Evolutionary conservation across 352 stramenopile genomes (phyloP).

Genomic region (Globisporangium recalcitrans): DNA sequence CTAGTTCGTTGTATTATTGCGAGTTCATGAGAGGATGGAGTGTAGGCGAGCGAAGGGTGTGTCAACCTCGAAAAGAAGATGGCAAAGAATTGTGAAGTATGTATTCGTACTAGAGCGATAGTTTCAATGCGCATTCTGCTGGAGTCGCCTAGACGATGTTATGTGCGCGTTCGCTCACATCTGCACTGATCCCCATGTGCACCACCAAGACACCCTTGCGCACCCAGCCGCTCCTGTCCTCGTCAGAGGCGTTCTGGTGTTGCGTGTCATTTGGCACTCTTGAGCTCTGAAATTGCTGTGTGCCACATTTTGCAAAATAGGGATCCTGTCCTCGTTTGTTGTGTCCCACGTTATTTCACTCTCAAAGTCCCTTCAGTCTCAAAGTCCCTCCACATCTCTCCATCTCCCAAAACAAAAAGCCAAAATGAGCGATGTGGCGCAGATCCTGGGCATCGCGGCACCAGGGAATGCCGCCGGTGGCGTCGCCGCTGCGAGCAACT

Average conservation of each 20-base stretch:
- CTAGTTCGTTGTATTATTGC: not conserved
- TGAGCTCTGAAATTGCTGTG: too few relatives aligned
- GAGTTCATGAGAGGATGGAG: not conserved
- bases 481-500: conserved; percentile 9
- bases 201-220: too few relatives aligned
- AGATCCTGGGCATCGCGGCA: conserved; percentile 55
- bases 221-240: too few relatives aligned
- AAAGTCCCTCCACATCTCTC: not conserved
- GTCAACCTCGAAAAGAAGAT: not conserved
- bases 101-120: not conserved
- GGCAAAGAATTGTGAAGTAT: not conserved
- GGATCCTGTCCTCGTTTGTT: not conserved
- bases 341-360: not conserved
- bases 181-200: not conserved
- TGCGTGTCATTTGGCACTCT: too few relatives aligned
- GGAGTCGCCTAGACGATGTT: not conserved
- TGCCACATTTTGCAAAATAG: too few relatives aligned
- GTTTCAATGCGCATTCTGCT: not conserved
- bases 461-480: conserved; percentile 7
- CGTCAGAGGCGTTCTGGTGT: too few relatives aligned
- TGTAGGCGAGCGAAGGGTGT: not conserved
- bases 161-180: not conserved
- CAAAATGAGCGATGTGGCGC: conserved; percentile 64
- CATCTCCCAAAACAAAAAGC: not conserved
- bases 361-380: too few relatives aligned